A percentile compares a stretch with the other conserved stretches of the same genome.
phyloP scores from a whole-genome alignment of 2,329 filamentous ascomycete species.

The Pseudogymnoascus sp. region DNA sequence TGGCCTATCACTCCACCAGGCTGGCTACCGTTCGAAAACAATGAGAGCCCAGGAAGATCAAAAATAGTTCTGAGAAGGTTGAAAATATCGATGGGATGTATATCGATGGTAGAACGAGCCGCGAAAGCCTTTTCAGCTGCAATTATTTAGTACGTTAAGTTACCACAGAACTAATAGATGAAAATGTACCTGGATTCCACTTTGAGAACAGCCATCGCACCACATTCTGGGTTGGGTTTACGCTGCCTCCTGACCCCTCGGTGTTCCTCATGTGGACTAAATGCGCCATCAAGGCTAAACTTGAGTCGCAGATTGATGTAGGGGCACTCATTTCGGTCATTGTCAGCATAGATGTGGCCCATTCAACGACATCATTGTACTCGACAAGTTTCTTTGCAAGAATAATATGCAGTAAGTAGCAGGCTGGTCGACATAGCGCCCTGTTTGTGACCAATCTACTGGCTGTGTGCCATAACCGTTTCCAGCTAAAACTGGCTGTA shows the following conservation, averaged over 20 bases:
- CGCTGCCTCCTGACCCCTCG: constrained; percentile 59
- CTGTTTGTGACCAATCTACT: constrained; percentile 62
- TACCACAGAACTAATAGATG: neutral
- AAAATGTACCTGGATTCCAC: constrained; percentile 68
- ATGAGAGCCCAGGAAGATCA: constrained; percentile 35
- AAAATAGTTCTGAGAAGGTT: constrained; percentile 63
- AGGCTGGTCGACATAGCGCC: constrained; percentile 67
- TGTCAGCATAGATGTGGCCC: constrained; percentile 63
- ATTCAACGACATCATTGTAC: constrained; percentile 58
- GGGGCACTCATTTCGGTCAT: constrained; percentile 78
- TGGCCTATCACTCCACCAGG: constrained; percentile 25
- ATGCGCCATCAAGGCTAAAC: constrained; percentile 62
- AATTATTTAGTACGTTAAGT: constrained; percentile 15
- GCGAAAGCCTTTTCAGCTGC: constrained; percentile 59
- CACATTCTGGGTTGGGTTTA: constrained; percentile 60
- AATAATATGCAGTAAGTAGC: constrained; percentile 61
- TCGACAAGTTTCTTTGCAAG: constrained; percentile 57
- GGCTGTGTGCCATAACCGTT: constrained; percentile 66
- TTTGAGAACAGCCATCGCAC: constrained; percentile 73
- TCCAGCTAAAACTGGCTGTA: constrained; percentile 49
- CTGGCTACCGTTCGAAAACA: constrained; percentile 9
- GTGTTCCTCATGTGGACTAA: constrained; percentile 59
- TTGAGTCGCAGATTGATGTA: constrained; percentile 68
- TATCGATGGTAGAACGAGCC: constrained; percentile 54
- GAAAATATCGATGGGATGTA: constrained; percentile 56